Percentiles rank a stretch among this genome's conserved stretches.
phyloP scores from a whole-genome alignment of 805 yeast species.

The Ascoidea asiatica region DNA sequence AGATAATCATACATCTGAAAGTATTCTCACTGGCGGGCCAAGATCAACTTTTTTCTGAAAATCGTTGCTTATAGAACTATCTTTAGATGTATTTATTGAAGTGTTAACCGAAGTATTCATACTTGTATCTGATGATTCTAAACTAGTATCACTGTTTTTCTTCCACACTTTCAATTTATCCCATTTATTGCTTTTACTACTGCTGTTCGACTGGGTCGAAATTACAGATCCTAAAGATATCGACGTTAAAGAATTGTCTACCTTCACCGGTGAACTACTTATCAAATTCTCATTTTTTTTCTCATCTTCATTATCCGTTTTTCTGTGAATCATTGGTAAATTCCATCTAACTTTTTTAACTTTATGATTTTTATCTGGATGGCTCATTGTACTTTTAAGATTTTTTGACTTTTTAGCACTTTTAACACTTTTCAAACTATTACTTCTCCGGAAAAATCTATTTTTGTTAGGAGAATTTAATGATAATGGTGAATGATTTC shows the following conservation, averaged over 20 bases:
- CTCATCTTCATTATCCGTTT: slow-evolving; percentile 3
- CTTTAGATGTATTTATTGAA: not conserved
- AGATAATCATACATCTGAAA: not conserved
- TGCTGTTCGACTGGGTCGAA: too few relatives aligned
- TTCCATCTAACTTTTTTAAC: slow-evolving; percentile 35
- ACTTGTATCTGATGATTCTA: not conserved
- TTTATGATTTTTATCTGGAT: slow-evolving; percentile 10
- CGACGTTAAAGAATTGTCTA: too few relatives aligned
- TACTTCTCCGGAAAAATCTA: slow-evolving; percentile 13
- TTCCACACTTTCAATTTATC: not conserved
- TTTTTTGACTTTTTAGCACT: slow-evolving; percentile 9
- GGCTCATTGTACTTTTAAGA: too few relatives aligned
- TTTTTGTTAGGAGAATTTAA: not conserved
- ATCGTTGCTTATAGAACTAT: not conserved
- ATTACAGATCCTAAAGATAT: too few relatives aligned
- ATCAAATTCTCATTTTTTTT: not conserved
- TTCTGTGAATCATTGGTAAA: slow-evolving; percentile 15
- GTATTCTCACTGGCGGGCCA: slow-evolving; percentile 3
- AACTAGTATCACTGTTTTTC: not conserved
- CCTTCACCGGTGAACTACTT: too few relatives aligned
- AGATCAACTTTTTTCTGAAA: not conserved
- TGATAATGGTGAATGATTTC: slow-evolving; percentile 13
- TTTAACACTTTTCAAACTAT: slow-evolving; percentile 14
- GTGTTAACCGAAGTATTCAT: not conserved
- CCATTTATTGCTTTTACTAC: slow-evolving; percentile 1